Evolutionary conservation across 345 rosid species (phyloP).

Genomic region (Eucalyptus sp.): DNA sequence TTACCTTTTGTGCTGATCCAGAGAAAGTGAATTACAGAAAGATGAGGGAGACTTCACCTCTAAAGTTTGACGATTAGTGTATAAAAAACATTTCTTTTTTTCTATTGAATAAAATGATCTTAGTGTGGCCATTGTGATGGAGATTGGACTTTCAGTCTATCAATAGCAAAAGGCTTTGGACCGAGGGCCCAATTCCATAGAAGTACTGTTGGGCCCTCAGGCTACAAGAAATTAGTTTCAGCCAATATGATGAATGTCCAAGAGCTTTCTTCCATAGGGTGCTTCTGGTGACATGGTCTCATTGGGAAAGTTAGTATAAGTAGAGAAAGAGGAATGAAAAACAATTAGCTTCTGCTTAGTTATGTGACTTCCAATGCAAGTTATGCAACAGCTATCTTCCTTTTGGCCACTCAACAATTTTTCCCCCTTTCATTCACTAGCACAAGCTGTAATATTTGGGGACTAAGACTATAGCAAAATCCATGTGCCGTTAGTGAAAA

Average conservation of each 20-base stretch:
- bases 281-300: not conserved
- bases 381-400: not conserved
- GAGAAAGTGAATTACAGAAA: not conserved
- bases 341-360: not conserved
- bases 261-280: not conserved
- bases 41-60: not conserved
- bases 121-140: not conserved
- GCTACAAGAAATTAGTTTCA: not conserved
- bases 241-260: not conserved
- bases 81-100: not conserved
- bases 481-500: not conserved
- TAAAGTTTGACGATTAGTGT: not conserved
- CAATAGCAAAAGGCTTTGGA: not conserved
- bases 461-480: not conserved
- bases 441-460: not conserved
- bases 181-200: not conserved
- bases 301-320: not conserved
- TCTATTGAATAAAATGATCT: not conserved
- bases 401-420: not conserved
- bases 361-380: not conserved
- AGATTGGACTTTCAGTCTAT: not conserved
- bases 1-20: not conserved
- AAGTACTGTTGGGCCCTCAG: not conserved
- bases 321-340: not conserved
- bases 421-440: not conserved